Conservation (phyloP, 805 yeast genomes). For the Brettanomyces anomalus region DNA sequence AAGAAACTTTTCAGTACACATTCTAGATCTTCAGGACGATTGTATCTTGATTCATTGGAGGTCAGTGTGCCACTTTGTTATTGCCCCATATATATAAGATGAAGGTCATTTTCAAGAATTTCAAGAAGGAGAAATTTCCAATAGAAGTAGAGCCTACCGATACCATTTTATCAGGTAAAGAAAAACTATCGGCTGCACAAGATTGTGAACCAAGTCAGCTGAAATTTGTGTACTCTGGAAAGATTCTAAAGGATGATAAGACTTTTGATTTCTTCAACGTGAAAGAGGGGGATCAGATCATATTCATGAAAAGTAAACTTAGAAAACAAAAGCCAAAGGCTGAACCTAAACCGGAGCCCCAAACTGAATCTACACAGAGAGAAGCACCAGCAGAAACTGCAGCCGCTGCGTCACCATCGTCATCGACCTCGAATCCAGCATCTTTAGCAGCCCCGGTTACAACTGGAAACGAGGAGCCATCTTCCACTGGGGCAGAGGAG, state of each 20-base stretch:
- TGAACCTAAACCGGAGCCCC: slow-evolving; percentile 1
- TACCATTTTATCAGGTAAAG: slow-evolving; percentile 63
- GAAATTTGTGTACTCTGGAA: slow-evolving; percentile 85
- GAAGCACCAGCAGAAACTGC: slow-evolving; percentile 20
- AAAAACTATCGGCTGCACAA: slow-evolving; percentile 58
- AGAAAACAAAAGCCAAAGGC: slow-evolving; percentile 13
- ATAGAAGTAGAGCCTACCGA: slow-evolving; percentile 65
- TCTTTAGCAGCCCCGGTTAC: slow-evolving; percentile 17
- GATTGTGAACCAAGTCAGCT: slow-evolving; percentile 64
- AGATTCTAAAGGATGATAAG: slow-evolving; percentile 79
- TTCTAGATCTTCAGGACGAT: too few species aligned
- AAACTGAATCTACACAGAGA: slow-evolving; percentile 15
- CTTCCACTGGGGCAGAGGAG: slow-evolving; percentile 12
- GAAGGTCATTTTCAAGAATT: slow-evolving; percentile 82
- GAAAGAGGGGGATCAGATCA: slow-evolving; percentile 80
- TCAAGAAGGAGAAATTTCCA: slow-evolving; percentile 82
- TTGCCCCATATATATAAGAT: slow-evolving; percentile 25
- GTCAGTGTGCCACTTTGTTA: too few species aligned
- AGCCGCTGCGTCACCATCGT: slow-evolving; percentile 15
- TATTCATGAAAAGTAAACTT: slow-evolving; percentile 76
- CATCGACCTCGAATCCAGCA: slow-evolving; percentile 15
- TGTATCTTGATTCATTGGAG: too few species aligned
- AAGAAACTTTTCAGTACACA: too few species aligned
- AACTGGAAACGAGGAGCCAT: slow-evolving; percentile 4
- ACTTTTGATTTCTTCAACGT: slow-evolving; percentile 63